phyloP scores from a whole-genome alignment of 805 yeast genomes.

The Suhomyces kilbournensis region DNA sequence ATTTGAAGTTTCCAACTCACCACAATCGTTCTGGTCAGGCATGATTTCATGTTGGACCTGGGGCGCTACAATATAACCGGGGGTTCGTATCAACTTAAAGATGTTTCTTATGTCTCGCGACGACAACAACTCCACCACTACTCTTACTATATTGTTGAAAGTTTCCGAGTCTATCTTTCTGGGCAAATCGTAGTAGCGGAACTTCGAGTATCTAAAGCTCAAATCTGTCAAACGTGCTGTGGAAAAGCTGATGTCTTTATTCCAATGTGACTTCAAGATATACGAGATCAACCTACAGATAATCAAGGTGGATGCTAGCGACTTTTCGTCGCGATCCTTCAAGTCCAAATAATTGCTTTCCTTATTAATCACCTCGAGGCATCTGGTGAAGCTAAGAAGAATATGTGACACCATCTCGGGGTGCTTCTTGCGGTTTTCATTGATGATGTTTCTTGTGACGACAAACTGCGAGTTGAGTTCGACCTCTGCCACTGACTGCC shows the following conservation, averaged over 20 bases:
- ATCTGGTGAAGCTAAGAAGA: constrained; percentile 19
- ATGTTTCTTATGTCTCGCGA: constrained; percentile 27
- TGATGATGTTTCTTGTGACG: constrained; percentile 28
- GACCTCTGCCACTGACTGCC: constrained; percentile 37
- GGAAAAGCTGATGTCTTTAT: constrained; percentile 13
- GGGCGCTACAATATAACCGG: neutral
- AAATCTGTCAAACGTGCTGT: constrained; percentile 10
- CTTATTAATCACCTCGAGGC: constrained; percentile 22
- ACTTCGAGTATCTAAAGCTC: constrained; percentile 21
- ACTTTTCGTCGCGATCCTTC: constrained; percentile 28
- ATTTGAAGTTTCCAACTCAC: neutral
- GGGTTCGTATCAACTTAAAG: constrained; percentile 20
- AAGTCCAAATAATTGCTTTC: constrained; percentile 21
- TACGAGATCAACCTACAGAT: constrained; percentile 29
- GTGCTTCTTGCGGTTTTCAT: constrained; percentile 13
- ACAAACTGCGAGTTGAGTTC: constrained; percentile 41
- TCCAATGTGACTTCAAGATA: constrained; percentile 30
- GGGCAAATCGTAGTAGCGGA: constrained; percentile 30
- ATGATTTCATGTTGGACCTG: neutral
- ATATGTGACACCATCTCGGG: constrained; percentile 19
- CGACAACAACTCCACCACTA: constrained; percentile 28
- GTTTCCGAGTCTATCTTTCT: constrained; percentile 17
- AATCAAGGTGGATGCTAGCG: constrained; percentile 30
- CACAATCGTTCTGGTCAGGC: neutral
- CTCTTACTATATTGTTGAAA: constrained; percentile 24